Base-by-base conservation (phyloP, 1,284 basidiomycete species). In the Ceratobasidium sp. region DNA sequence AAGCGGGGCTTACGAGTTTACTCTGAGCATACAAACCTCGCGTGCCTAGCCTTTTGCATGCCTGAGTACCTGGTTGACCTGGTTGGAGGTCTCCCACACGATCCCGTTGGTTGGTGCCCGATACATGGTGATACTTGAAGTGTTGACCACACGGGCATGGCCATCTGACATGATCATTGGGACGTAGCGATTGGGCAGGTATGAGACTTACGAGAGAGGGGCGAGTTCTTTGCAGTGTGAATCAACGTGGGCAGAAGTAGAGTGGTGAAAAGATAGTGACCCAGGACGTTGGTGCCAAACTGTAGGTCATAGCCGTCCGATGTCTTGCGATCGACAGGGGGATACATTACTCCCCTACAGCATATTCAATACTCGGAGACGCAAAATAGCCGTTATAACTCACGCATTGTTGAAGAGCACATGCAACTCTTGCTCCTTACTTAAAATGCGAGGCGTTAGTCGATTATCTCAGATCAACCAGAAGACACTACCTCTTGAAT, bases 241-340 rank as follows among this genome's bases (percentile, higher is more conserved):
- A 82, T 73, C 7, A 88, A 80, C 0, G 79, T 74, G 0, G 86
- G 85, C 10, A 87, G 74, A 55, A 88, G 82, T 8, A 82, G 77
- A 27, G 78, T 77, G 15, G 85, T 84, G 50, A 87, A 78, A 57
- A 81, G 81, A 72, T 82, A 84, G 76, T 82, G 84, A 73, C 82
- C 83, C 27, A 87, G 75, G 38, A 82, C 80, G 74, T 88, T 89
- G 8, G 85, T 86, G 0, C 86, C 87, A 68, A 86, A 87, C 73
- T 87, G 85, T 2, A 87, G 74, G 47, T 86, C 83, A 71, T 82
- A 84, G 1, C 84, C 85, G 68, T 89, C 82, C 22, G 77, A 76
- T 0, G 86, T 87, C 42, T 81, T 70, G 65, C 77, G 69, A 4
- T 83, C 80, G 6, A 80, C 71, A 0, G 84, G 82, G 2, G 80